A percentile compares a stretch with the other conserved stretches of the same genome.
Conservation (phyloP, 2,329 filamentous ascomycete species). For the Fusarium bulbicola region DNA sequence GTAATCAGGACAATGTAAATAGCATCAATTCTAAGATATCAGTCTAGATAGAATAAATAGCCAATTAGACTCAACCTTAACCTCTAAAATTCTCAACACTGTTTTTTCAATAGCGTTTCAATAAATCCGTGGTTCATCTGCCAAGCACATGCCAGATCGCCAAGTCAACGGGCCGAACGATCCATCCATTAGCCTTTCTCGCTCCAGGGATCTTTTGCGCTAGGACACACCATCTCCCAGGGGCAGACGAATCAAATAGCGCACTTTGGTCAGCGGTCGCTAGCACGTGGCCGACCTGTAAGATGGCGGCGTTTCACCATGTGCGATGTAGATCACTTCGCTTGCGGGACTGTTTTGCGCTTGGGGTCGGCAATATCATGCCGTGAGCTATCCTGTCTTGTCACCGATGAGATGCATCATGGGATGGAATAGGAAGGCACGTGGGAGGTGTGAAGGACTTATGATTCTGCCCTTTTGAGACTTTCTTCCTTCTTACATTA, state of each 20-base stretch:
- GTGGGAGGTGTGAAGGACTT: neutral
- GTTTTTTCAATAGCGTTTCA: rapidly evolving
- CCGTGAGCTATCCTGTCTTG: constrained; percentile 7
- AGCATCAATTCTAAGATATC: neutral
- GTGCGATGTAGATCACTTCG: constrained; percentile 20
- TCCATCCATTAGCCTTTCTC: neutral
- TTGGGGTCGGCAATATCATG: constrained; percentile 11
- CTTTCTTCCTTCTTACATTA: neutral
- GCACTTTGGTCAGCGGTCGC: constrained; percentile 1
- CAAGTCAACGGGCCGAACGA: neutral
- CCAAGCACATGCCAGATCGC: neutral
- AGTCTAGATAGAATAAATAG: neutral
- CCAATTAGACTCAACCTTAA: neutral
- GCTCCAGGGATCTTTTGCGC: neutral
- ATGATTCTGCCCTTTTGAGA: neutral
- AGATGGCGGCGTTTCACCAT: constrained; percentile 16
- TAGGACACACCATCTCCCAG: neutral
- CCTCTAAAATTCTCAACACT: rapidly evolving
- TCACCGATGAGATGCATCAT: constrained; percentile 11
- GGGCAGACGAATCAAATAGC: neutral
- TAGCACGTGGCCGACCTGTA: constrained; percentile 8
- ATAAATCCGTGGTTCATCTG: neutral
- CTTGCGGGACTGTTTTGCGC: neutral
- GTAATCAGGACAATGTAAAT: neutral
- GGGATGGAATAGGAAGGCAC: neutral